These are phyloP conservation scores for Exophiala spinifera DNA, from an alignment of 2,329 filamentous ascomycete genomes.

Conservation along the genomic window DNA sequence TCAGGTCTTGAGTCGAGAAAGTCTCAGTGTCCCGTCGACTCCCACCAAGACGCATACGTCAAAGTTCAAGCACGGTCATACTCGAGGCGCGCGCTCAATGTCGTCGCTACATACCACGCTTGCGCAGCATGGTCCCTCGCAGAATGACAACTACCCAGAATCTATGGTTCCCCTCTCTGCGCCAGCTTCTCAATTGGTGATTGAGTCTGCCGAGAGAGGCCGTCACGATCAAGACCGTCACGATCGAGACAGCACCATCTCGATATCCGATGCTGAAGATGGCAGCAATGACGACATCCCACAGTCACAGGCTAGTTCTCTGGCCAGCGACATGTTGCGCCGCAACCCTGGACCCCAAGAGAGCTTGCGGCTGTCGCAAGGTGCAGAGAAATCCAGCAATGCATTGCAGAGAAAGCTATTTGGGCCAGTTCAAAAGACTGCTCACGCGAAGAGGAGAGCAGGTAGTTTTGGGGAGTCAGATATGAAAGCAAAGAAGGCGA, in stretches of 20 bases:
- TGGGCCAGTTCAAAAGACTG: slow-evolving; percentile 58
- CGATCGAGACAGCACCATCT: slow-evolving; percentile 84
- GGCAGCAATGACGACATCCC: slow-evolving; percentile 64
- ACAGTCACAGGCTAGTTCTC: slow-evolving; percentile 74
- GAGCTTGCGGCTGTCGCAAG: slow-evolving; percentile 34
- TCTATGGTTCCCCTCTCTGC: slow-evolving; percentile 30
- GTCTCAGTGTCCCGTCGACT: slow-evolving; percentile 70
- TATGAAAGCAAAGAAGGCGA: slow-evolving; percentile 49
- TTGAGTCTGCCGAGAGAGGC: slow-evolving; percentile 42
- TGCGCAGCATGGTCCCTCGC: slow-evolving; percentile 50
- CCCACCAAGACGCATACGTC: slow-evolving; percentile 53
- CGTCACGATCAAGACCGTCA: slow-evolving; percentile 64
- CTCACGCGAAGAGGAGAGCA: slow-evolving; percentile 43
- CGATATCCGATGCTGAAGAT: slow-evolving; percentile 56
- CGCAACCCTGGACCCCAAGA: slow-evolving; percentile 48
- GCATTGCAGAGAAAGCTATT: slow-evolving; percentile 62
- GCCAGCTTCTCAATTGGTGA: slow-evolving; percentile 31
- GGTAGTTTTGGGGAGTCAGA: slow-evolving; percentile 37
- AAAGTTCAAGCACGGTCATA: slow-evolving; percentile 60
- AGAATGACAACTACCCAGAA: slow-evolving; percentile 39
- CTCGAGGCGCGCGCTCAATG: slow-evolving; percentile 74
- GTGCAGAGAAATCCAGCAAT: slow-evolving; percentile 43
- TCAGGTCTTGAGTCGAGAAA: slow-evolving; percentile 75
- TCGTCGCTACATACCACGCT: slow-evolving; percentile 82
- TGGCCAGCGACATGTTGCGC: slow-evolving; percentile 71